phyloP scores from a whole-genome alignment of 495 filamentous ascomycete species.

The Aspergillus olivimuriae region DNA sequence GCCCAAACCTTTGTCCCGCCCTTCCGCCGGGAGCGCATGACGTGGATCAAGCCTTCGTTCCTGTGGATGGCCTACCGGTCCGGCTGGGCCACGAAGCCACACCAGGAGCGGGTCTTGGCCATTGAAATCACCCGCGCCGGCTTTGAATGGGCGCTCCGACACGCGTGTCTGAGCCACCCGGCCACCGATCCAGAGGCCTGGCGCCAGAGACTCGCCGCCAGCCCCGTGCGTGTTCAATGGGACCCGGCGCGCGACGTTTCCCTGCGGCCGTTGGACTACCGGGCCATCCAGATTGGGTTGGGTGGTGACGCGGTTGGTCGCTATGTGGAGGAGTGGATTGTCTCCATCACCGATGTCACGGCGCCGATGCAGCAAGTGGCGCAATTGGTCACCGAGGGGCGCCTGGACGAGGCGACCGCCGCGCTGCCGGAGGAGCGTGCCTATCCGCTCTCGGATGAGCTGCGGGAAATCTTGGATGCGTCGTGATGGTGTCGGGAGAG shows the following conservation, averaged over 20 bases:
- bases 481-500: conserved; percentile 1
- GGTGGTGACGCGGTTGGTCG: conserved; percentile 28
- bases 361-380: conserved; percentile 41
- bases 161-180: conserved; percentile 14
- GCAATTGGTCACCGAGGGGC: conserved; percentile 33
- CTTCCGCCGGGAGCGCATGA: conserved; percentile 53
- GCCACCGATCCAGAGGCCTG: conserved; percentile 12
- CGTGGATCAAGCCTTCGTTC: conserved; percentile 63
- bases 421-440: conserved; percentile 41
- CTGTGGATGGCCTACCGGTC: conserved; percentile 60
- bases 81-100: conserved; percentile 45
- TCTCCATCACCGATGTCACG: conserved; percentile 53
- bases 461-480: conserved; percentile 17
- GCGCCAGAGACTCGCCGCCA: conserved; percentile 20
- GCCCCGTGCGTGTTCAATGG: conserved; percentile 53
- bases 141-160: conserved; percentile 35
- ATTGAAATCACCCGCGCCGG: conserved; percentile 39
- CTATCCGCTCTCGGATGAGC: conserved; percentile 34
- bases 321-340: conserved; percentile 48
- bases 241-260: conserved; percentile 49
- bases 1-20: conserved; percentile 43
- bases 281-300: conserved; percentile 58
- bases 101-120: conserved; percentile 50
- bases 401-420: conserved; percentile 24
- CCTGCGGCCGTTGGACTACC: conserved; percentile 35